A percentile compares a stretch with the other conserved stretches of the same genome.
These are phyloP conservation scores for Eutypa lata DNA, from an alignment of 2,329 filamentous ascomycete species.

Conservation along the genomic window DNA sequence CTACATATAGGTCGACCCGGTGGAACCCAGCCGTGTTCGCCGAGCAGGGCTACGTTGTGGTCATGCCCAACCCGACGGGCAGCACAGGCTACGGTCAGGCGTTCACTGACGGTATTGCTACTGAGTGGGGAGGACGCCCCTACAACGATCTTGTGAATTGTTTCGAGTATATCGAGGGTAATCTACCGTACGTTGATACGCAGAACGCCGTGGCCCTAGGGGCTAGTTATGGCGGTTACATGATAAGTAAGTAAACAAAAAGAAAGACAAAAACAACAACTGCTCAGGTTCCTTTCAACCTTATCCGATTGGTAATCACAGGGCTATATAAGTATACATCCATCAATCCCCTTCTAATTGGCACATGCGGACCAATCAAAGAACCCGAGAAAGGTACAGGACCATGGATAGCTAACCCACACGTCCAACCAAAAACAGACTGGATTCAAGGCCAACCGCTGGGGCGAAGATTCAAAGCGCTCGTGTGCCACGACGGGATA, in stretches of 20 bases:
- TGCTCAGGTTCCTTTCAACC: too few relatives aligned
- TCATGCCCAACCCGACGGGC: constrained; percentile 80
- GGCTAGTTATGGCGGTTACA: constrained; percentile 72
- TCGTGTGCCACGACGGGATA: constrained; percentile 86
- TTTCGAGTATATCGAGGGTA: constrained; percentile 68
- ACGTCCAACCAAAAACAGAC: constrained; percentile 45
- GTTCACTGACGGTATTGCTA: constrained; percentile 71
- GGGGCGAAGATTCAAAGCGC: constrained; percentile 79
- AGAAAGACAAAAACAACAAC: too few relatives aligned
- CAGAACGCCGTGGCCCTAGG: constrained; percentile 68
- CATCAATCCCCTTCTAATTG: too few relatives aligned
- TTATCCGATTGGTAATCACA: too few relatives aligned
- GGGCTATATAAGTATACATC: too few relatives aligned
- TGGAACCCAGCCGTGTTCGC: constrained; percentile 88
- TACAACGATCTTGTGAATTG: constrained; percentile 79
- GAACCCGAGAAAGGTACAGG: too few relatives aligned
- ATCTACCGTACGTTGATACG: constrained; percentile 67
- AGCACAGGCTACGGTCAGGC: constrained; percentile 79
- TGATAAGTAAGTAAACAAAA: constrained; percentile 68
- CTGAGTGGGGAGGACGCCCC: constrained; percentile 81
- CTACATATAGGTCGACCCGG: constrained; percentile 45
- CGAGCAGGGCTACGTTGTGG: constrained; percentile 81
- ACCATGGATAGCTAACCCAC: too few relatives aligned
- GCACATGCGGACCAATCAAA: too few relatives aligned
- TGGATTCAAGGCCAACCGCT: constrained; percentile 89